These are phyloP conservation scores for Eimeria maxima DNA, from an alignment of 169 alveolate genomes.

Conservation along the genomic window DNA sequence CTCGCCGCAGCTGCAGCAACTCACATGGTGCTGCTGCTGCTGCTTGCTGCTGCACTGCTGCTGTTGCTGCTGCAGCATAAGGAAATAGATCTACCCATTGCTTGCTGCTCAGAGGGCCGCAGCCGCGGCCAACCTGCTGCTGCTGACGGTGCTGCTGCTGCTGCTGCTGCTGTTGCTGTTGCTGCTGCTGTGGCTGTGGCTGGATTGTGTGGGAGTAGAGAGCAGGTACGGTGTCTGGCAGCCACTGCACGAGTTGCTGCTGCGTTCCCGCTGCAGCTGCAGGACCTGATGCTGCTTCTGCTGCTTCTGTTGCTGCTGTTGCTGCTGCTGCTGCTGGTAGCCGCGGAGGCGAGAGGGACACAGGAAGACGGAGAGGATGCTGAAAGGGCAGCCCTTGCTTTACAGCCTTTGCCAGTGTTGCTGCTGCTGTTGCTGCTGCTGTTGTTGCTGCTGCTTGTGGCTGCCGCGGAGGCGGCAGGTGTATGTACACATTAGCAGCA, in stretches of 20 bases:
- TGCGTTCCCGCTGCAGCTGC: no score
- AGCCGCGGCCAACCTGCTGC: neutral
- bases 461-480: slow-evolving; percentile 39
- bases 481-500: slow-evolving; percentile 38
- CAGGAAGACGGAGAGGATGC: slow-evolving; percentile 58
- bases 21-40: slow-evolving; percentile 35
- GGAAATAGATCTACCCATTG: slow-evolving; percentile 13
- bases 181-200: slow-evolving; percentile 26
- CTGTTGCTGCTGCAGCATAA: slow-evolving; percentile 39
- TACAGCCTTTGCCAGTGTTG: slow-evolving; percentile 4
- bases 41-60: neutral
- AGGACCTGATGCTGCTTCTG: no score
- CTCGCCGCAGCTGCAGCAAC: slow-evolving; percentile 70
- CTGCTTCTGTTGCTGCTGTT: neutral
- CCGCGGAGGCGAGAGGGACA: neutral
- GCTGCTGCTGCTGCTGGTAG: slow-evolving; percentile 39
- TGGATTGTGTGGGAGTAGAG: no score
- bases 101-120: neutral
- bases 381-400: slow-evolving; percentile 38
- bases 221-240: no score
- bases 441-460: no score
- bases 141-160: slow-evolving; percentile 42
- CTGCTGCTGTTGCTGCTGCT: slow-evolving; percentile 21
- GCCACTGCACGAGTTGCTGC: no score
- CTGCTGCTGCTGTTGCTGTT: slow-evolving; percentile 5